A percentile compares a stretch with the other conserved stretches of the same genome.
phyloP scores from a whole-genome alignment of 192 early-diverging fungal species.

The Coemansia sp. region DNA sequence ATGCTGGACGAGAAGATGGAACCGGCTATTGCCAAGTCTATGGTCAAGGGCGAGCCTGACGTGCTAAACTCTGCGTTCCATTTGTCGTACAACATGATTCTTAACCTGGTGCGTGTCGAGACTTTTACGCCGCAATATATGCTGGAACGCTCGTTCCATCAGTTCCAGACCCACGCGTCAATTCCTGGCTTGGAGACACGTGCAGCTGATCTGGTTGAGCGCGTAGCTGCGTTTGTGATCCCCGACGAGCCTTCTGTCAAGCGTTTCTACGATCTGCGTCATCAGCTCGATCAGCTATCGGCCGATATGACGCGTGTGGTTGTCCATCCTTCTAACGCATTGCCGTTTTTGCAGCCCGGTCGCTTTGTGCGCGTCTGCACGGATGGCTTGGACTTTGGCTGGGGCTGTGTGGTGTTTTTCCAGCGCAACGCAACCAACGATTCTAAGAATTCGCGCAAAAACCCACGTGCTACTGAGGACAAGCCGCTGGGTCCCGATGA shows the following conservation, averaged over 20 bases:
- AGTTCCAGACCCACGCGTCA: constrained; percentile 85
- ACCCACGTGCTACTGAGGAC: constrained; percentile 36
- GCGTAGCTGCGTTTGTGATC: constrained; percentile 35
- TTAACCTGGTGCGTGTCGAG: constrained; percentile 94
- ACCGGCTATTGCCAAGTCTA: constrained; percentile 83
- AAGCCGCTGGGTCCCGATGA: constrained; percentile 49
- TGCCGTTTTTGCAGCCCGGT: constrained; percentile 85
- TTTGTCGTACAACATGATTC: constrained; percentile 94
- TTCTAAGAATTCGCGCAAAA: constrained; percentile 14
- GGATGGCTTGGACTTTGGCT: constrained; percentile 81
- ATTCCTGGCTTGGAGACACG: constrained; percentile 71
- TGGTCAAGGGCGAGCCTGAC: constrained; percentile 86
- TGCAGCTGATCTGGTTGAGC: constrained; percentile 45
- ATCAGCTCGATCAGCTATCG: constrained; percentile 64
- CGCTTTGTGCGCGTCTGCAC: constrained; percentile 68
- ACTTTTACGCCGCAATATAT: constrained; percentile 91
- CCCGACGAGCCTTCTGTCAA: constrained; percentile 69
- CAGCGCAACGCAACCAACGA: constrained; percentile 54
- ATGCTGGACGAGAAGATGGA: constrained; percentile 97
- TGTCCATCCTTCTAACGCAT: constrained; percentile 75
- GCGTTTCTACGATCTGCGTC: constrained; percentile 74
- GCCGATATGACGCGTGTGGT: constrained; percentile 74
- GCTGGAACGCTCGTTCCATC: constrained; percentile 87
- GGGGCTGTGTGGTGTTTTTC: constrained; percentile 84
- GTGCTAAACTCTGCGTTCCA: constrained; percentile 95